Conservation (phyloP, 768 basidiomycete species). For the Naganishia randhawae region DNA sequence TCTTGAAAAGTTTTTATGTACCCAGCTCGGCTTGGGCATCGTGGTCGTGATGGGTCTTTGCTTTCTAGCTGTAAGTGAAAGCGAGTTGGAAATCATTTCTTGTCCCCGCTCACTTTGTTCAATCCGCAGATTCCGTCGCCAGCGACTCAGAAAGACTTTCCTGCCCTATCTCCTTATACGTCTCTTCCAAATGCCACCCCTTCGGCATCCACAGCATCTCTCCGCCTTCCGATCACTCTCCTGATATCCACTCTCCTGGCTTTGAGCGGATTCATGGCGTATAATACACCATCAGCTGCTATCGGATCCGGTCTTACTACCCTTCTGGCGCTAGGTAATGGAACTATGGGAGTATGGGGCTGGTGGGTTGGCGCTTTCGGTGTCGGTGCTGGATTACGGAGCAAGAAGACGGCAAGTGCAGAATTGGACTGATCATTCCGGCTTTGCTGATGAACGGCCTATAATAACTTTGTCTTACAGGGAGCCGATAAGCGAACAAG, state of each 20-base stretch:
- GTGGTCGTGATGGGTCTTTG: slow-evolving; percentile 25
- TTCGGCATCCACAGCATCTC: slow-evolving; percentile 34
- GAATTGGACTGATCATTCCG: not conserved
- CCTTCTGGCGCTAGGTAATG: slow-evolving; percentile 40
- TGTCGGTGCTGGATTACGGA: slow-evolving; percentile 13
- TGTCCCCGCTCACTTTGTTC: not conserved
- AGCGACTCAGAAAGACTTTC: slow-evolving; percentile 9
- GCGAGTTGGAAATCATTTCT: not conserved
- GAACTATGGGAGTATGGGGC: slow-evolving; percentile 43
- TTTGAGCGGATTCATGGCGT: slow-evolving; percentile 34
- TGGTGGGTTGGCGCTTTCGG: slow-evolving; percentile 50
- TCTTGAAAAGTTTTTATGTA: slow-evolving; percentile 41
- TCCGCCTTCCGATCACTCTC: slow-evolving; percentile 37
- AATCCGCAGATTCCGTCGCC: slow-evolving; percentile 24
- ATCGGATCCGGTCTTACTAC: slow-evolving; percentile 38
- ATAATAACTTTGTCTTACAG: not conserved
- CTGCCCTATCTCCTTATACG: slow-evolving; percentile 15
- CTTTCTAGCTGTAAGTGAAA: slow-evolving; percentile 1
- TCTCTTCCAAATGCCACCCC: slow-evolving; percentile 37
- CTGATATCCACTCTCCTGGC: slow-evolving; percentile 39
- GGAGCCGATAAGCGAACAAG: slow-evolving; percentile 80
- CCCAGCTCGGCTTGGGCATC: slow-evolving; percentile 29
- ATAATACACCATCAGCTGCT: slow-evolving; percentile 33
- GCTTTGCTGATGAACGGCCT: not conserved
- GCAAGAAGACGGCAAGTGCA: slow-evolving; percentile 30